Percentiles rank a stretch among this genome's conserved stretches.
These are phyloP conservation scores for Penicillium alfredii DNA, from an alignment of 495 filamentous ascomycete species.

Conservation along the genomic window DNA sequence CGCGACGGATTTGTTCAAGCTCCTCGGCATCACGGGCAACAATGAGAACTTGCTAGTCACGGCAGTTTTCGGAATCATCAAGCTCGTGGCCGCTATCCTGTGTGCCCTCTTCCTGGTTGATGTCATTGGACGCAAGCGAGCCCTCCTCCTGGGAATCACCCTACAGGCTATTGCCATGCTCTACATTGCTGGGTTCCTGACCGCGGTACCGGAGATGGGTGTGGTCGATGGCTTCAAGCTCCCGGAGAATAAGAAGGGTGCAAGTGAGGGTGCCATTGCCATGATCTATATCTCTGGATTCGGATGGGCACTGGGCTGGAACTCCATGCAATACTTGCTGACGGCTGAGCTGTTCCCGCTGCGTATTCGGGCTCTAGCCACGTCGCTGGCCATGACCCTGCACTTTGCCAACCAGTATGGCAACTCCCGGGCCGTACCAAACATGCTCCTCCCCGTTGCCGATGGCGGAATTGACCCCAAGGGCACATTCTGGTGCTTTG, in stretches of 20 bases:
- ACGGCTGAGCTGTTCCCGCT: conserved; percentile 72
- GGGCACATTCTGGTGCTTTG: conserved; percentile 67
- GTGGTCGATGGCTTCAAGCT: conserved; percentile 23
- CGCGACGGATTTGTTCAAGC: conserved; percentile 58
- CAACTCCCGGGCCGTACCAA: conserved; percentile 49
- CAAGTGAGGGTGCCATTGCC: conserved; percentile 52
- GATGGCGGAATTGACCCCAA: conserved; percentile 40
- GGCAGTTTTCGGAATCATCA: conserved; percentile 65
- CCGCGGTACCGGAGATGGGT: conserved; percentile 45
- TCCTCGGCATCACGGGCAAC: conserved; percentile 56
- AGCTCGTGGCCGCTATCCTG: conserved; percentile 55
- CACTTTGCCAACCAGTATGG: conserved; percentile 73
- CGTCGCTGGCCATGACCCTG: conserved; percentile 44
- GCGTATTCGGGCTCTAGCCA: conserved; percentile 40
- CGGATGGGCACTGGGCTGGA: conserved; percentile 72
- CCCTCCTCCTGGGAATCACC: conserved; percentile 57
- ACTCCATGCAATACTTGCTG: conserved; percentile 68
- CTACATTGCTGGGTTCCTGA: conserved; percentile 63
- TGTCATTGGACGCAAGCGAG: conserved; percentile 64
- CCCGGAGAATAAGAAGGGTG: conserved; percentile 24
- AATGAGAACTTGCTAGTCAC: conserved; percentile 61
- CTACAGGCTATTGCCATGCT: conserved; percentile 59
- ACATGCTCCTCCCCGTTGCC: conserved; percentile 47
- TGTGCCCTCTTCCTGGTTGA: conserved; percentile 72
- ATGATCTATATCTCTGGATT: conserved; percentile 62